These are phyloP conservation scores for Pleurostoma richardsiae DNA, from an alignment of 2,329 filamentous ascomycete species.

Conservation along the genomic window DNA sequence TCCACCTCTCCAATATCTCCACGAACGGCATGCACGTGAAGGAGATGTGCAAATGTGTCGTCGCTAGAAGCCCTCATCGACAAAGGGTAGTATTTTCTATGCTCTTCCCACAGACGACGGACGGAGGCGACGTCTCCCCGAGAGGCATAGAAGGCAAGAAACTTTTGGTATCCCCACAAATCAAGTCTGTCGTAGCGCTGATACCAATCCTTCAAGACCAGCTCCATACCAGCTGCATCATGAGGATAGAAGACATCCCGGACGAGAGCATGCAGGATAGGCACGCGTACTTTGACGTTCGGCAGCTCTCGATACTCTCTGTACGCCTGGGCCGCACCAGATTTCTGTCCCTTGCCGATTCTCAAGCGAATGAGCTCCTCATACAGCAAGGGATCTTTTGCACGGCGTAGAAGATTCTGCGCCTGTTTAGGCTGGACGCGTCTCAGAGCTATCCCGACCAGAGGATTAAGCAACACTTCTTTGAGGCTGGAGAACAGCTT, in stretches of 20 bases:
- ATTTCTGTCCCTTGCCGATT: conserved; percentile 18
- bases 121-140: conserved; percentile 42
- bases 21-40: conserved; percentile 66
- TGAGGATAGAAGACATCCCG: conserved; percentile 31
- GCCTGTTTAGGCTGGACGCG: conserved; percentile 15
- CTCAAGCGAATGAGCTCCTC: conserved; percentile 34
- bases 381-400: conserved; percentile 33
- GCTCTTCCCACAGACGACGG: conserved; percentile 39
- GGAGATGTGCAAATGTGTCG: conserved; percentile 47
- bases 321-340: conserved; percentile 37
- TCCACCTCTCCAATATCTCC: conserved; percentile 58
- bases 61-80: conserved; percentile 10
- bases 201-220: conserved; percentile 45
- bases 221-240: conserved; percentile 32
- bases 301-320: conserved; percentile 37
- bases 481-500: conserved; percentile 27
- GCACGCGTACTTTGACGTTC: conserved; percentile 25
- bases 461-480: conserved; percentile 25
- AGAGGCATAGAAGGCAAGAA: conserved; percentile 41
- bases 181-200: conserved; percentile 31
- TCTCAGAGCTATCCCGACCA: conserved; percentile 1
- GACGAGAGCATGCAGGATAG: conserved; percentile 39
- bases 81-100: conserved; percentile 23
- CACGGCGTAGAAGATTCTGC: conserved; percentile 31
- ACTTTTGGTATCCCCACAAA: conserved; percentile 40